phyloP scores from a whole-genome alignment of 305 asterid genomes.

The Withania somnifera region DNA sequence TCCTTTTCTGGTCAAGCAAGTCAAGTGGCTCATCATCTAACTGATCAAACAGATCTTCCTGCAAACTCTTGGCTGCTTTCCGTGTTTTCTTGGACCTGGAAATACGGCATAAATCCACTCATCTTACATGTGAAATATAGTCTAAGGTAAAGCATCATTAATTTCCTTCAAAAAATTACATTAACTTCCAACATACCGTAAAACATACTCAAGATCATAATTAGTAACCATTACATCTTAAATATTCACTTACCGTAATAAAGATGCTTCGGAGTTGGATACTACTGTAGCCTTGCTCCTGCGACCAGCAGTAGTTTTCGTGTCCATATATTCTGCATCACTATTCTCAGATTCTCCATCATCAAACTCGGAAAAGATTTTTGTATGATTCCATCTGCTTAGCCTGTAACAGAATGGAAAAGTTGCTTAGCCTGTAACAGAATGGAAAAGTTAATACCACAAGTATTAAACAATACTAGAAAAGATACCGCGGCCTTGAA shows the following conservation, averaged over 20 bases:
- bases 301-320: conserved; percentile 29
- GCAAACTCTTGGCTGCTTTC: conserved; percentile 55
- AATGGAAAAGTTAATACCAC: not conserved
- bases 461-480: not conserved
- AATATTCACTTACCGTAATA: conserved; percentile 40
- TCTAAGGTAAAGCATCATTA: not conserved
- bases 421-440: conserved; percentile 48
- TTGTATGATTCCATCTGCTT: conserved; percentile 90
- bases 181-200: not conserved
- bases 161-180: not conserved
- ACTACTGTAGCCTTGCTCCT: conserved; percentile 33
- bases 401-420: conserved; percentile 35
- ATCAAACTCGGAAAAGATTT: conserved; percentile 71
- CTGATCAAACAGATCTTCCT: conserved; percentile 73
- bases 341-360: conserved; percentile 50
- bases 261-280: conserved; percentile 40
- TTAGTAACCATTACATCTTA: not conserved
- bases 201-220: not conserved
- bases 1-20: conserved; percentile 64
- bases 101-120: not conserved
- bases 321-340: conserved; percentile 37
- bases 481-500: not conserved
- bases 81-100: conserved; percentile 57
- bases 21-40: conserved; percentile 86
- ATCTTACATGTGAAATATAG: conserved; percentile 1